Evolutionary conservation across 2,329 filamentous ascomycete species (phyloP).

Genomic region (Tolypocladium album): DNA sequence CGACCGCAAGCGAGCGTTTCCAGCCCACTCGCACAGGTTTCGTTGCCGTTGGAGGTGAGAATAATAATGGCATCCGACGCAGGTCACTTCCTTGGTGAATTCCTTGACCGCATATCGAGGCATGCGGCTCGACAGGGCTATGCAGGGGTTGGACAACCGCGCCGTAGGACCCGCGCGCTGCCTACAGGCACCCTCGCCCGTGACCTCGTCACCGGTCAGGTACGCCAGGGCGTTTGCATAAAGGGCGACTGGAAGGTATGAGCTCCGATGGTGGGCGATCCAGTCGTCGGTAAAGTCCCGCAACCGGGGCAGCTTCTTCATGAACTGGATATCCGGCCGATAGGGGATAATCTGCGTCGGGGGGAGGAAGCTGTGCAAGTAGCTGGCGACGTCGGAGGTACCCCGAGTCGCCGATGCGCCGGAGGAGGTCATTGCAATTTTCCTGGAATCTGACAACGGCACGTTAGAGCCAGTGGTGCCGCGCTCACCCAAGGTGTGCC

Average conservation of each 20-base stretch:
- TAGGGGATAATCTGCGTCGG: constrained; percentile 8
- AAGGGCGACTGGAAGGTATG: constrained; percentile 8
- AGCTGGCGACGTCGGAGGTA: constrained; percentile 5
- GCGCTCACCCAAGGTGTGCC: background rate
- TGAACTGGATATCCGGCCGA: constrained; percentile 12
- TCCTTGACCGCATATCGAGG: constrained; percentile 6
- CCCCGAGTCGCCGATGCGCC: background rate
- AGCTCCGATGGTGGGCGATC: constrained; percentile 10
- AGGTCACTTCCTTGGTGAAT: constrained; percentile 12
- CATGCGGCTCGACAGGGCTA: constrained; percentile 13
- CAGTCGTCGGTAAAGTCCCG: constrained; percentile 16
- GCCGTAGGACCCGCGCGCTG: constrained; percentile 1
- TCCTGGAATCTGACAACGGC: background rate
- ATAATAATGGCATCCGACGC: constrained; percentile 21
- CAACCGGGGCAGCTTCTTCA: constrained; percentile 10
- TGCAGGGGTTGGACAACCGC: constrained; percentile 15
- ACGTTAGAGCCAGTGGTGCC: background rate
- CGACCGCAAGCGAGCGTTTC: background rate
- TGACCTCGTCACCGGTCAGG: constrained; percentile 16
- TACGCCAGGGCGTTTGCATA: constrained; percentile 22
- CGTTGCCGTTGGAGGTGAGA: constrained; percentile 10
- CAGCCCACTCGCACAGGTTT: constrained; percentile 5
- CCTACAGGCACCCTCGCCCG: constrained; percentile 6
- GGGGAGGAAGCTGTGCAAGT: constrained; percentile 12
- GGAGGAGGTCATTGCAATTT: background rate